phyloP scores from a whole-genome alignment of 139 green algal genomes.

The Micractinium sp. region DNA sequence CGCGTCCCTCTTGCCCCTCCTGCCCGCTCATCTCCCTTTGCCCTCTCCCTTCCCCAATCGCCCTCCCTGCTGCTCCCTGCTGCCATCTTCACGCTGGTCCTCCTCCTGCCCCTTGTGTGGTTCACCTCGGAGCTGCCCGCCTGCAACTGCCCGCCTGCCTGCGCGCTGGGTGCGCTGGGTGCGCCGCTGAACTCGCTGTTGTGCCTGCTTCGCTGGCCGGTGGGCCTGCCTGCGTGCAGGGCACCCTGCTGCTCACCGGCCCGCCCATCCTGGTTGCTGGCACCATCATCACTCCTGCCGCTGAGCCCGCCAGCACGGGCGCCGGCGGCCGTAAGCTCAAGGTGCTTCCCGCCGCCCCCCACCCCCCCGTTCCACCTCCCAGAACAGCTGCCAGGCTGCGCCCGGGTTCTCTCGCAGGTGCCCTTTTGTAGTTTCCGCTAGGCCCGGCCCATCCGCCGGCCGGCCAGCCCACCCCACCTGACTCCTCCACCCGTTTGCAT shows the following conservation, averaged over 20 bases:
- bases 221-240: not conserved
- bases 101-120: not conserved
- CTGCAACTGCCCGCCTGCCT: not conserved
- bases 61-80: not conserved
- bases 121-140: not conserved
- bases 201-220: not conserved
- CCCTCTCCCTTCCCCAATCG: not conserved
- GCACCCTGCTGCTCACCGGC: slow-evolving; percentile 4
- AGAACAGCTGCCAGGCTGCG: too few species aligned
- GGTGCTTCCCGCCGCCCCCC: not conserved
- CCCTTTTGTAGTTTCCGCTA: too few species aligned
- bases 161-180: too few species aligned
- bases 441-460: too few species aligned
- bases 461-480: too few species aligned
- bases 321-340: not conserved
- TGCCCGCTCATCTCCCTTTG: not conserved
- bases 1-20: not conserved
- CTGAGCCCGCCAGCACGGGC: not conserved
- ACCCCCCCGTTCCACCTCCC: too few species aligned
- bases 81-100: not conserved
- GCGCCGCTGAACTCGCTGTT: not conserved
- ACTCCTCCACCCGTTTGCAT: not conserved
- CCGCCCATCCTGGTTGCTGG: slow-evolving; percentile 5
- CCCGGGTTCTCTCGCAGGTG: too few species aligned
- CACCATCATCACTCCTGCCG: not conserved